Conservation (phyloP, 257 asterid genomes). For the Solanum corneliomulleri region DNA sequence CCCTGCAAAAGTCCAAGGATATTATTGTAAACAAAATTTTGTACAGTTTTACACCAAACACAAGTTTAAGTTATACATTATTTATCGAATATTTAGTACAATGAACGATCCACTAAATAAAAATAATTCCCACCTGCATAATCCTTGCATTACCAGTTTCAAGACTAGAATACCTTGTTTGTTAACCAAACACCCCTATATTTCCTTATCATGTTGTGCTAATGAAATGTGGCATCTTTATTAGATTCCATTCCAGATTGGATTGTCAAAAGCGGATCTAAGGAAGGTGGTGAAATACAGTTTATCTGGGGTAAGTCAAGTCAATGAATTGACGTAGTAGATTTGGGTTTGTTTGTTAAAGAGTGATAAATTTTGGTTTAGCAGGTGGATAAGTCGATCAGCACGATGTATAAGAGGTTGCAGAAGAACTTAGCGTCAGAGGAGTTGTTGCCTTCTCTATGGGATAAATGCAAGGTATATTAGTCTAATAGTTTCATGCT, state of each 20-base stretch:
- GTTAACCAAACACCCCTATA: neutral
- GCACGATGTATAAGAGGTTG: slow-evolving; percentile 73
- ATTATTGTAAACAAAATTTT: neutral
- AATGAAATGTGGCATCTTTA: neutral
- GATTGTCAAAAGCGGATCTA: slow-evolving; percentile 75
- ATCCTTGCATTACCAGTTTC: neutral
- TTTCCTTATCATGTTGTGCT: neutral
- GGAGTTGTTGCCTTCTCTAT: slow-evolving; percentile 88
- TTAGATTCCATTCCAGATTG: slow-evolving; percentile 93
- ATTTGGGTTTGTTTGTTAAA: neutral
- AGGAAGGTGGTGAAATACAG: slow-evolving; percentile 83
- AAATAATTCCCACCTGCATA: neutral
- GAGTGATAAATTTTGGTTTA: neutral
- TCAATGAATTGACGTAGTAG: neutral
- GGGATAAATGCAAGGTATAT: slow-evolving; percentile 98
- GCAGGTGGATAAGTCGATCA: slow-evolving; percentile 84
- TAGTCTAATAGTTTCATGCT: neutral
- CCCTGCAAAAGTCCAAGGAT: neutral
- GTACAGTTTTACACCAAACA: neutral
- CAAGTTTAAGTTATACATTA: neutral
- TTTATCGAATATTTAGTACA: too few species aligned
- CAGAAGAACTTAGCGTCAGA: slow-evolving; percentile 83
- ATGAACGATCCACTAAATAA: neutral
- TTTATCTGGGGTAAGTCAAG: slow-evolving; percentile 78
- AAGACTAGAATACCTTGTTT: neutral